A percentile compares a stretch with the other conserved stretches of the same genome.
Conservation (phyloP, 139 green algal genomes). For the Haematococcus lacustris region DNA sequence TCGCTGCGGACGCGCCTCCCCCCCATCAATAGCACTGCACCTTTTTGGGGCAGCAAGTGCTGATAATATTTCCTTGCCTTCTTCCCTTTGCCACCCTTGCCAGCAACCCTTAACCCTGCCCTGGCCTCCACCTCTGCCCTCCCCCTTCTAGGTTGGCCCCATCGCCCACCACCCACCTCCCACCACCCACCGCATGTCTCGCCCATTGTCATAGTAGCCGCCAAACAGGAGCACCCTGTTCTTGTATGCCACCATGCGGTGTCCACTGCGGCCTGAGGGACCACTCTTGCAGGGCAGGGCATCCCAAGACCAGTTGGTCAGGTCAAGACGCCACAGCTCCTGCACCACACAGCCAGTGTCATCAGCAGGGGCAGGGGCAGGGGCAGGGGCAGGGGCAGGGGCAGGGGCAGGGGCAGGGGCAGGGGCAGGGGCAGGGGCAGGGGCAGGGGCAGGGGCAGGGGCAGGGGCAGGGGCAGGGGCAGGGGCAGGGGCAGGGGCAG, state of each 20-base stretch:
- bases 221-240: constrained; percentile 83
- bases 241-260: constrained; percentile 80
- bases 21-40: too few relatives aligned
- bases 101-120: not conserved
- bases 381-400: too few relatives aligned
- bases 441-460: too few relatives aligned
- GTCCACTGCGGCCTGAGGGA: constrained; percentile 75
- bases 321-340: constrained; percentile 92
- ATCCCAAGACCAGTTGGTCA: constrained; percentile 85
- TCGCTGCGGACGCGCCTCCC: not conserved
- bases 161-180: not conserved
- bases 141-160: not conserved
- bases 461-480: too few relatives aligned
- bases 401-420: too few relatives aligned
- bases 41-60: not conserved
- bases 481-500: too few relatives aligned
- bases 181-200: constrained; percentile 45
- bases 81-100: not conserved
- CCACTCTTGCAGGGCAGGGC: constrained; percentile 68
- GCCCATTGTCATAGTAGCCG: constrained; percentile 88
- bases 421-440: too few relatives aligned
- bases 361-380: too few relatives aligned
- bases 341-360: too few relatives aligned
- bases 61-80: not conserved
- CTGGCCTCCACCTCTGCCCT: not conserved